Percentiles rank a stretch among this genome's conserved stretches.
phyloP scores from a whole-genome alignment of 192 early-diverging fungal species.

The Coemansia sp. region DNA sequence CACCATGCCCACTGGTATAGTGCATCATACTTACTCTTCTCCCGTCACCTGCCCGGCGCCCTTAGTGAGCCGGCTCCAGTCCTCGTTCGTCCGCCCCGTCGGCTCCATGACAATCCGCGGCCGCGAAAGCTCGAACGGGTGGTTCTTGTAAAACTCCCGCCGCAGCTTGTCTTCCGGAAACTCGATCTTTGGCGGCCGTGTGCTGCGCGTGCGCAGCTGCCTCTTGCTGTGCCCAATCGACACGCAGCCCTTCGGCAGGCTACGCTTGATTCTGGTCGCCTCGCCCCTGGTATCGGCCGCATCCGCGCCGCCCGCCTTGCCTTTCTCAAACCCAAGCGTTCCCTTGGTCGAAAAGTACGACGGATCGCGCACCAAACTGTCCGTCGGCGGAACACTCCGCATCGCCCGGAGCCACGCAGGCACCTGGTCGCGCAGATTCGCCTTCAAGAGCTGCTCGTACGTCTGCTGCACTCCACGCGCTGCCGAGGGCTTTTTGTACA shows the following conservation, averaged over 20 bases:
- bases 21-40: slow-evolving; percentile 73
- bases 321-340: slow-evolving; percentile 37
- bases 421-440: slow-evolving; percentile 35
- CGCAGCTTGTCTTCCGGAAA: slow-evolving; percentile 91
- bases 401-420: slow-evolving; percentile 56
- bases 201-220: slow-evolving; percentile 61
- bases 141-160: slow-evolving; percentile 83
- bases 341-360: slow-evolving; percentile 43
- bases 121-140: slow-evolving; percentile 84
- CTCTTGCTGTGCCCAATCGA: slow-evolving; percentile 52
- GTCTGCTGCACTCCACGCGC: slow-evolving; percentile 31
- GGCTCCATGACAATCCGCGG: slow-evolving; percentile 72
- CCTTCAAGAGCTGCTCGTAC: slow-evolving; percentile 41
- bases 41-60: slow-evolving; percentile 63
- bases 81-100: slow-evolving; percentile 47
- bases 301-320: not conserved
- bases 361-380: slow-evolving; percentile 52
- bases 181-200: slow-evolving; percentile 68
- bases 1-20: not conserved
- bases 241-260: slow-evolving; percentile 41
- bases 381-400: slow-evolving; percentile 38
- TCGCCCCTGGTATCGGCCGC: not conserved
- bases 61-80: slow-evolving; percentile 60
- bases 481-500: slow-evolving; percentile 45
- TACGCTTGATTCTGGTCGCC: slow-evolving; percentile 15